Evolutionary conservation across 345 rosid species (phyloP).

Genomic region (Rhizophora apiculata): DNA sequence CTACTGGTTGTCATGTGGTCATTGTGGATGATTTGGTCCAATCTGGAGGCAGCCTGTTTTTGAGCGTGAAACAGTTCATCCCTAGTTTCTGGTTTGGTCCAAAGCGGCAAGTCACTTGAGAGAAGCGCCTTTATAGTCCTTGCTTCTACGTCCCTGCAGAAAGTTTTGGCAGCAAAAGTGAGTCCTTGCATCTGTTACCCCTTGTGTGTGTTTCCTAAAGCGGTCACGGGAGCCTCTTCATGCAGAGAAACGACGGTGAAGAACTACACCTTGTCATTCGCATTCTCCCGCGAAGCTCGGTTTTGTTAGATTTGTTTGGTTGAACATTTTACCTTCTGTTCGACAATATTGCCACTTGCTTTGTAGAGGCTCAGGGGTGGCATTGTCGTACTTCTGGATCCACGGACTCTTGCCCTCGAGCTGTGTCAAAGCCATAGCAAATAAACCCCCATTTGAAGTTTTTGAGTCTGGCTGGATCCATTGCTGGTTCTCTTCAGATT

Average conservation of each 20-base stretch:
- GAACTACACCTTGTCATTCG: background rate
- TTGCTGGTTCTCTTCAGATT: conserved; percentile 81
- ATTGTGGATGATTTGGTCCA: conserved; percentile 95
- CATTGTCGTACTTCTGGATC: conserved; percentile 89
- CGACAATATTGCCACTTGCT: too few relatives aligned
- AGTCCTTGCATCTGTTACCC: conserved; percentile 97
- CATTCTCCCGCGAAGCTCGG: too few relatives aligned
- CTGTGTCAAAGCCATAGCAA: conserved; percentile 75
- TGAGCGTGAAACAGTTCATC: conserved; percentile 32
- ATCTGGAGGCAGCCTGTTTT: conserved; percentile 94
- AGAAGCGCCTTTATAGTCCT: background rate
- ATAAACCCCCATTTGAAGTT: conserved; percentile 84
- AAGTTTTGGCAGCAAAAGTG: conserved; percentile 86
- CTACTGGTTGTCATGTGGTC: conserved; percentile 82
- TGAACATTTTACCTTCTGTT: background rate
- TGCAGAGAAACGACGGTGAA: conserved; percentile 56
- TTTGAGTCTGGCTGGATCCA: conserved; percentile 84
- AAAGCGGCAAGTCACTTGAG: too few relatives aligned
- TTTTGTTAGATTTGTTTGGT: background rate
- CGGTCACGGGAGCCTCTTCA: conserved; percentile 87
- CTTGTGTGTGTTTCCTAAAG: conserved; percentile 83
- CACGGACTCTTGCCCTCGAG: conserved; percentile 83
- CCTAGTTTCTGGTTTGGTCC: too few relatives aligned
- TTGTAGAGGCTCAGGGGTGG: conserved; percentile 43
- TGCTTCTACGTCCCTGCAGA: conserved; percentile 37